Percentiles rank a stretch among this genome's conserved stretches.
phyloP scores from a whole-genome alignment of 78 protist genomes.

The Dictyostelium capitatum region DNA sequence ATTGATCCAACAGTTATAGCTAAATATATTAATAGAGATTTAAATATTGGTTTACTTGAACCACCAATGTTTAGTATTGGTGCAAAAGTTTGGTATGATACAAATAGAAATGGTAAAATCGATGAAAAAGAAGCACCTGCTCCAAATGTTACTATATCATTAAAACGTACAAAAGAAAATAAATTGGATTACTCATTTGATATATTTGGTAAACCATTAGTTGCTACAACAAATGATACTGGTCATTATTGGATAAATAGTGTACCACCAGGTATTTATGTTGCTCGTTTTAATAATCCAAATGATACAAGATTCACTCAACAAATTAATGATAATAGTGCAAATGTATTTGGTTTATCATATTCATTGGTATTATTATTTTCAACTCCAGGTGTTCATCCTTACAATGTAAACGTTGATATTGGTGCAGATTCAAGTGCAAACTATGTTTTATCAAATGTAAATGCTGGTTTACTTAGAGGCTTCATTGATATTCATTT shows the following conservation, averaged over 20 bases:
- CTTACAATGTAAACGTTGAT: neutral
- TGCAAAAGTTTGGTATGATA: slow-evolving; percentile 40
- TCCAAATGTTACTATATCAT: neutral
- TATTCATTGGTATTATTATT: neutral
- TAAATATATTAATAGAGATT: neutral
- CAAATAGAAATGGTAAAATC: slow-evolving; percentile 17
- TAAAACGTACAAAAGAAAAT: neutral
- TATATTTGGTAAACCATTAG: neutral
- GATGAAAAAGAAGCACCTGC: slow-evolving; percentile 26
- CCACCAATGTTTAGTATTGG: slow-evolving; percentile 25
- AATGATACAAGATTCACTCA: neutral
- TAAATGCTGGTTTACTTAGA: slow-evolving; percentile 52
- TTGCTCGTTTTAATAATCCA: slow-evolving; percentile 27
- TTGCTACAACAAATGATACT: slow-evolving; percentile 8
- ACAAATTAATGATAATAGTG: neutral
- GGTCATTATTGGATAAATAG: slow-evolving; percentile 48
- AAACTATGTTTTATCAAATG: neutral
- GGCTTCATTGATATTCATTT: neutral
- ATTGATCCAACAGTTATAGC: neutral
- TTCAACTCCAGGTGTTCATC: neutral
- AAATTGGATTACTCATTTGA: neutral
- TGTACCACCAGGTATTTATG: slow-evolving; percentile 32
- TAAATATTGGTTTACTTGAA: slow-evolving; percentile 14
- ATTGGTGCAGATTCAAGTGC: slow-evolving; percentile 31
- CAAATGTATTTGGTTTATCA: slow-evolving; percentile 14